Evolutionary conservation across 2,329 filamentous ascomycete genomes (phyloP).

Genomic region (Fonsecaea pugnacius): DNA sequence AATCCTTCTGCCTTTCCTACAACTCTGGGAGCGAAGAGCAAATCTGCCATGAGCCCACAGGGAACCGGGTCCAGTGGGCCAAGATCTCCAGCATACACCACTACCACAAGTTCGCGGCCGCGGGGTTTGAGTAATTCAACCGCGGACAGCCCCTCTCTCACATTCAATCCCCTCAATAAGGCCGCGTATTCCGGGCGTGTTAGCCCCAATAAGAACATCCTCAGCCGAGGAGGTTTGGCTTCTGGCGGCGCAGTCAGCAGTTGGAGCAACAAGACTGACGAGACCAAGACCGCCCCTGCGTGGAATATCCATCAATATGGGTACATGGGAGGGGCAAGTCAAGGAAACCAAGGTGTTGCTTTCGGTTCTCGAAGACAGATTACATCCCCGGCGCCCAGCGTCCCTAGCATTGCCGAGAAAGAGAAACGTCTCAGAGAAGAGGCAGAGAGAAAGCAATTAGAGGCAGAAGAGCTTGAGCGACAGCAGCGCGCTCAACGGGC

Average conservation of each 20-base stretch:
- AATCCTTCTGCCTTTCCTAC: constrained; percentile 75
- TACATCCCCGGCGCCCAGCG: constrained; percentile 76
- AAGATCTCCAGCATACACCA: constrained; percentile 50
- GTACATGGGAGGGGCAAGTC: constrained; percentile 96
- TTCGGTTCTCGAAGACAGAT: constrained; percentile 94
- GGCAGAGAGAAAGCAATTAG: constrained; percentile 59
- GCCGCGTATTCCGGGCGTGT: constrained; percentile 56
- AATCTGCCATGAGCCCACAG: constrained; percentile 67
- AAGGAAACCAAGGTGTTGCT: constrained; percentile 90
- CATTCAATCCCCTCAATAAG: constrained; percentile 51
- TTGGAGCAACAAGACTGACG: constrained; percentile 86
- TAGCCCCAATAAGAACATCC: constrained; percentile 62
- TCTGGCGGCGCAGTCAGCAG: constrained; percentile 69
- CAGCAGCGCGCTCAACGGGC: constrained; percentile 56
- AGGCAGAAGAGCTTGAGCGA: constrained; percentile 59
- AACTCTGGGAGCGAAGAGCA: constrained; percentile 73
- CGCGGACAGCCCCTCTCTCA: constrained; percentile 48
- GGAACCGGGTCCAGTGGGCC: constrained; percentile 63
- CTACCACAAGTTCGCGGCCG: constrained; percentile 51
- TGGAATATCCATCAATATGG: constrained; percentile 99
- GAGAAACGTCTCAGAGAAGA: constrained; percentile 68
- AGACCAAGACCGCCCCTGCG: constrained; percentile 79
- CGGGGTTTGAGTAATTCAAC: constrained; percentile 60
- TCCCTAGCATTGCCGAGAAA: constrained; percentile 83
- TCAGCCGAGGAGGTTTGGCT: constrained; percentile 35